Conservation (phyloP, 2,329 filamentous ascomycete species). For the Fusarium beomiforme region DNA sequence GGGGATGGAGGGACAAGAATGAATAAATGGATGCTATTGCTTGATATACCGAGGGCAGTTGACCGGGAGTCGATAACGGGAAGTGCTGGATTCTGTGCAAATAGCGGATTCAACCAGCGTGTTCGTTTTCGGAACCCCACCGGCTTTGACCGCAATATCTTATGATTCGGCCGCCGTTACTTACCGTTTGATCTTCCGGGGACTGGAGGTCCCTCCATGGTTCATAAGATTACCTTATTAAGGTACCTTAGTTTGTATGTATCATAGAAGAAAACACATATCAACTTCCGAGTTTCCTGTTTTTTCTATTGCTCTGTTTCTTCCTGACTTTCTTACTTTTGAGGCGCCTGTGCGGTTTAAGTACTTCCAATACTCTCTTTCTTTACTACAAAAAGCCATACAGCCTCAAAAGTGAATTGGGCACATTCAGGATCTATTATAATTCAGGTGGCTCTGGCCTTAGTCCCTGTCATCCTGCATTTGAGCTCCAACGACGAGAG, state of each 20-base stretch:
- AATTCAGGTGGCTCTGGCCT: constrained; percentile 1
- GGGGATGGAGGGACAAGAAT: neutral
- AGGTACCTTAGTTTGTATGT: no score
- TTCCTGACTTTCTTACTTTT: neutral
- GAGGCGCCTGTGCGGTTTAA: neutral
- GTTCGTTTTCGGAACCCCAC: constrained; percentile 42
- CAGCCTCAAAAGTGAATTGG: neutral
- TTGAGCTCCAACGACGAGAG: constrained; percentile 20
- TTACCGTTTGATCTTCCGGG: constrained; percentile 12
- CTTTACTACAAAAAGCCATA: neutral
- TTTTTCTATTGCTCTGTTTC: neutral
- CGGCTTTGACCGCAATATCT: constrained; percentile 15
- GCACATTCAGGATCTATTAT: neutral
- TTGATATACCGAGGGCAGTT: constrained; percentile 23
- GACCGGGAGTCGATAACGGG: constrained; percentile 20
- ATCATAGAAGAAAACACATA: neutral
- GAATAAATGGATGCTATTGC: constrained; percentile 13
- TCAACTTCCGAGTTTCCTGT: neutral
- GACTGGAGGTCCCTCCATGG: neutral
- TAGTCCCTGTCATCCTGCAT: constrained; percentile 6
- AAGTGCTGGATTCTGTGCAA: neutral
- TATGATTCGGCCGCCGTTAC: constrained; percentile 26
- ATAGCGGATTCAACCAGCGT: constrained; percentile 20
- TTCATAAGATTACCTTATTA: neutral
- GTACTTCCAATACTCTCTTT: neutral